Conservation (phyloP, 2,329 filamentous ascomycete species). For the Phialophora verrucosa region DNA sequence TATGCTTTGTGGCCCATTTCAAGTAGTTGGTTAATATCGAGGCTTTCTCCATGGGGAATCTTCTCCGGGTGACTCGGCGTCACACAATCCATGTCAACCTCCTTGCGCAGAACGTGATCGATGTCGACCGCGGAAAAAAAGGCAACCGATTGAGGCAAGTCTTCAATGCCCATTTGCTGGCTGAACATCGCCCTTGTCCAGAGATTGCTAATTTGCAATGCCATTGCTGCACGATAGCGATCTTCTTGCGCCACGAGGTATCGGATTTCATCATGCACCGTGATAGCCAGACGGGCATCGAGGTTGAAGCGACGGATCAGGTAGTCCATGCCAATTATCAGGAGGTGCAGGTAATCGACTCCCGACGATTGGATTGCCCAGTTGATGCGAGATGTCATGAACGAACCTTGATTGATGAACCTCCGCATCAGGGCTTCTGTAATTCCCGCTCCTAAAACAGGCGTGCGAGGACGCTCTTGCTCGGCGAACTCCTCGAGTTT, state of each 20-base stretch:
- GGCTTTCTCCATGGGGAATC: constrained; percentile 82
- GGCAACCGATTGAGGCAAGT: constrained; percentile 90
- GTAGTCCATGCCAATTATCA: constrained; percentile 95
- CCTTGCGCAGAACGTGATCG: constrained; percentile 93
- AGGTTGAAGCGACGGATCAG: constrained; percentile 84
- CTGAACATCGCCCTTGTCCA: constrained; percentile 98
- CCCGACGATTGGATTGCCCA: constrained; percentile 99
- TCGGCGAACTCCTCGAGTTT: constrained; percentile 97
- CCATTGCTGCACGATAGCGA: constrained; percentile 88
- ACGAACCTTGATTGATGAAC: constrained; percentile 85
- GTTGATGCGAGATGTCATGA: constrained; percentile 95
- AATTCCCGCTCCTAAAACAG: constrained; percentile 91
- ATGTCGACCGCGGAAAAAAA: constrained; percentile 97
- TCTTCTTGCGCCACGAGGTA: constrained; percentile 87
- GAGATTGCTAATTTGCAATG: constrained; percentile 88
- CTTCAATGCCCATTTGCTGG: constrained; percentile 94
- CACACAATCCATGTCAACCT: constrained; percentile 96
- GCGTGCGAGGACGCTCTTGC: constrained; percentile 86
- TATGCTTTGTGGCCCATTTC: constrained; percentile 70
- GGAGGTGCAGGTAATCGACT: constrained; percentile 93
- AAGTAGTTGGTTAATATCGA: constrained; percentile 82
- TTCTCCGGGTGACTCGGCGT: constrained; percentile 81
- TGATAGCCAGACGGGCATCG: constrained; percentile 83
- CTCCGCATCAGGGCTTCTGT: constrained; percentile 91
- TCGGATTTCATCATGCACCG: constrained; percentile 95